A percentile compares a stretch with the other conserved stretches of the same genome.
phyloP scores from a whole-genome alignment of 306 rosid genomes.

The Trifolium fragiferum region DNA sequence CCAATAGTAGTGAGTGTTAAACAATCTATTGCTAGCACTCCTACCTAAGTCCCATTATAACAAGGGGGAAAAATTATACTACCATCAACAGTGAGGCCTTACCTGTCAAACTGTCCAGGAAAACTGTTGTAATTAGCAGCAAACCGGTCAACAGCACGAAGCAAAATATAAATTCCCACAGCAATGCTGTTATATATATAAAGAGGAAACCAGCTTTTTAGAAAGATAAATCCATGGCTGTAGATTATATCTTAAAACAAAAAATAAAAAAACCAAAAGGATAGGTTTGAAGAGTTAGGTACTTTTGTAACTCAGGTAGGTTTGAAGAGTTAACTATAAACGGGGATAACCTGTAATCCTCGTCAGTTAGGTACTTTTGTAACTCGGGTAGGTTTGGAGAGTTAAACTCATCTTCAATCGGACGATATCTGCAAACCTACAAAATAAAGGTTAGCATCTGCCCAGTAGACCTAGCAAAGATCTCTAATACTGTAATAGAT shows the following conservation, averaged over 20 bases:
- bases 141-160: slow-evolving; percentile 95
- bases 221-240: slow-evolving; percentile 31
- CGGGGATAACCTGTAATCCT: slow-evolving; percentile 80
- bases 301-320: neutral
- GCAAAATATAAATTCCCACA: slow-evolving; percentile 82
- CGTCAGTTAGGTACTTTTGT: slow-evolving; percentile 88
- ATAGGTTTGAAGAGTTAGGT: neutral
- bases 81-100: slow-evolving; percentile 31
- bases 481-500: slow-evolving; percentile 13
- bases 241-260: slow-evolving; percentile 10
- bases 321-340: slow-evolving; percentile 23
- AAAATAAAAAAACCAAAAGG: slow-evolving; percentile 1
- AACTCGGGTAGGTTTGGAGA: slow-evolving; percentile 73
- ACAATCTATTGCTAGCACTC: neutral
- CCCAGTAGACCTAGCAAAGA: slow-evolving; percentile 29
- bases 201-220: slow-evolving; percentile 40
- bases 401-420: slow-evolving; percentile 78
- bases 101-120: slow-evolving; percentile 95
- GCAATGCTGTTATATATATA: slow-evolving; percentile 63
- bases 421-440: slow-evolving; percentile 94
- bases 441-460: slow-evolving; percentile 43
- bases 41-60: neutral
- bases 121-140: slow-evolving; percentile 92
- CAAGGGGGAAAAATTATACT: slow-evolving; percentile 2
- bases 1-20: neutral